Evolutionary conservation across 441 rosid genomes (phyloP).

Genomic region (Bocquillonia castaneifolia): DNA sequence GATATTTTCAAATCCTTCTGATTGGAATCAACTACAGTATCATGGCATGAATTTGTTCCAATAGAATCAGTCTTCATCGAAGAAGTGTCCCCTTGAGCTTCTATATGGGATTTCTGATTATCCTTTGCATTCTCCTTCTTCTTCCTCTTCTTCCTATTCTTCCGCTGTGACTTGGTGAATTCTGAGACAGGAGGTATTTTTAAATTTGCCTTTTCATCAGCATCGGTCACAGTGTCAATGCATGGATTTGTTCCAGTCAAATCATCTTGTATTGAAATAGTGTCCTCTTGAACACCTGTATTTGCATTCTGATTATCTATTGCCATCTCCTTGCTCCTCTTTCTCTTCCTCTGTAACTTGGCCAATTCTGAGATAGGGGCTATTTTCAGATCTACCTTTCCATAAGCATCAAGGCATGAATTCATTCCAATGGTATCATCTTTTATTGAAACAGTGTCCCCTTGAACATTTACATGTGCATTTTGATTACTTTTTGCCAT

Average conservation of each 20-base stretch:
- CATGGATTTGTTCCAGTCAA: no score
- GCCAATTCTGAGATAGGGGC: not conserved
- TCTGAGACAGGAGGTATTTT: no score
- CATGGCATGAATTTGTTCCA: not conserved
- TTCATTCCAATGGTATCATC: not conserved
- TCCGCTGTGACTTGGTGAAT: no score
- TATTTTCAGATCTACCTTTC: not conserved
- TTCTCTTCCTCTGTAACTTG: not conserved
- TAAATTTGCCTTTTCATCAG: no score
- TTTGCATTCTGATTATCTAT: no score
- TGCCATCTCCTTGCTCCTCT: slow-evolving; percentile 11
- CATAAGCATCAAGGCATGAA: not conserved
- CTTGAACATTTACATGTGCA: not conserved
- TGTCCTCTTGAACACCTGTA: no score
- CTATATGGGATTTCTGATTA: not conserved
- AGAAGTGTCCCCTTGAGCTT: not conserved
- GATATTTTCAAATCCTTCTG: not conserved
- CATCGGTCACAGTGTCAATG: no score
- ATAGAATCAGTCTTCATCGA: not conserved
- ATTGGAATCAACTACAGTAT: not conserved
- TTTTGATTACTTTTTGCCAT: not conserved
- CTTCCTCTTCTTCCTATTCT: not conserved
- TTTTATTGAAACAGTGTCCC: not conserved
- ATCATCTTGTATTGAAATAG: no score
- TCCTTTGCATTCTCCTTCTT: not conserved